A percentile compares a stretch with the other conserved stretches of the same genome.
These are phyloP conservation scores for Eimeria necatrix DNA, from an alignment of 169 alveolate genomes.

Conservation along the genomic window DNA sequence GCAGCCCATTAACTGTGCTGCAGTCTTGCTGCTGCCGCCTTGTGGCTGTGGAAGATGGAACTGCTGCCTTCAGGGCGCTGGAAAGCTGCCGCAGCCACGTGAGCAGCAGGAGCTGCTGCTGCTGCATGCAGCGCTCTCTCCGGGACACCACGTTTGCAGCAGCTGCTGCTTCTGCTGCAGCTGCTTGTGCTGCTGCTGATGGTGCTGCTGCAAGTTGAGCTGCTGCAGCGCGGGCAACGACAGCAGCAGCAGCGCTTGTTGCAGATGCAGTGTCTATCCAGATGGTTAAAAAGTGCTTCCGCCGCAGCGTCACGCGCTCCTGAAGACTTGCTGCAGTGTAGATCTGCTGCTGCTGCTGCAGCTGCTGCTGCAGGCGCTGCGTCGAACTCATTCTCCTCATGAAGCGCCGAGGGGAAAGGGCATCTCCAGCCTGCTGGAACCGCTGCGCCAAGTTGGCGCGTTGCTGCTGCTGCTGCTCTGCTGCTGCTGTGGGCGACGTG, in stretches of 20 bases:
- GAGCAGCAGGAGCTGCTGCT: constrained; percentile 64
- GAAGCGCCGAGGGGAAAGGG: background rate
- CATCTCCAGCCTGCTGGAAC: constrained; percentile 51
- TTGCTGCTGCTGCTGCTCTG: constrained; percentile 23
- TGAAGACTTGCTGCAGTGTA: background rate
- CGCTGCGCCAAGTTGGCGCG: constrained; percentile 37
- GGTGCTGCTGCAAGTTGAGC: background rate
- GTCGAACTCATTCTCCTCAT: background rate
- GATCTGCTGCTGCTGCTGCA: constrained; percentile 12
- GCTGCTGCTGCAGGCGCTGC: constrained; percentile 55
- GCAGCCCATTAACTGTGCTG: background rate
- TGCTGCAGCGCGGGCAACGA: constrained; percentile 30
- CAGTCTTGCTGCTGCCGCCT: background rate
- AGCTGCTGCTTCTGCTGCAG: background rate
- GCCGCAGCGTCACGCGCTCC: constrained; percentile 8
- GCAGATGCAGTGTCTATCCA: constrained; percentile 51
- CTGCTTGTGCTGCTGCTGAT: constrained; percentile 16
- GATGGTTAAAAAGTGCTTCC: constrained; percentile 2
- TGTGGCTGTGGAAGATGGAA: background rate
- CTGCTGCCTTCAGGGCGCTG: background rate
- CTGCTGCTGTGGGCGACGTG: constrained; percentile 28
- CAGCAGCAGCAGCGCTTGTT: constrained; percentile 58
- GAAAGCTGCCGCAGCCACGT: constrained; percentile 41
- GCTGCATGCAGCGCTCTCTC: constrained; percentile 44
- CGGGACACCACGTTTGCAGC: background rate